Evolutionary conservation across 305 asterid genomes (phyloP).

Genomic region (Plantago lanceolata): DNA sequence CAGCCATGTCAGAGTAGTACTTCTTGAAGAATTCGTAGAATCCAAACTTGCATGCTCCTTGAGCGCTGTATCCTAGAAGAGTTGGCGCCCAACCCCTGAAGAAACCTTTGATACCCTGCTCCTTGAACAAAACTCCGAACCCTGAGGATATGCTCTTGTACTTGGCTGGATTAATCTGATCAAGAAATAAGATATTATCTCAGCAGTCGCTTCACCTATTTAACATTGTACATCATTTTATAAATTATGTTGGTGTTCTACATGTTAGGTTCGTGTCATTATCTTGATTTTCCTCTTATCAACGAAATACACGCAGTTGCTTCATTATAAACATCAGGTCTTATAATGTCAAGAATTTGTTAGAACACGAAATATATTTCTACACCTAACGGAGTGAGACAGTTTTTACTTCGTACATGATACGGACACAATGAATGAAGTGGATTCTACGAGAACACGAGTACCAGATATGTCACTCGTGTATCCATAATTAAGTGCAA

Average conservation of each 20-base stretch:
- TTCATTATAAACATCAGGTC: neutral
- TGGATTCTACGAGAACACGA: too few relatives aligned
- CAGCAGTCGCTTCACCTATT: neutral
- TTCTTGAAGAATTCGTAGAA: conserved; percentile 75
- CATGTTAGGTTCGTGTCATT: neutral
- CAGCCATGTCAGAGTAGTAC: conserved; percentile 67
- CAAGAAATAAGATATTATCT: neutral
- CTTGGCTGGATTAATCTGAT: conserved; percentile 64
- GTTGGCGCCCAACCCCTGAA: conserved; percentile 82
- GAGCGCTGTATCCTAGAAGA: conserved; percentile 69
- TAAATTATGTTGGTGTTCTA: neutral
- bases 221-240: too few relatives aligned
- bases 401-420: too few relatives aligned
- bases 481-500: too few relatives aligned
- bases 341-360: neutral
- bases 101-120: conserved; percentile 66
- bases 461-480: too few relatives aligned
- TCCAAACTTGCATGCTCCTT: conserved; percentile 72
- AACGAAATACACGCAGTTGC: neutral
- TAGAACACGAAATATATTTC: too few relatives aligned
- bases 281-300: neutral
- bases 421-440: too few relatives aligned
- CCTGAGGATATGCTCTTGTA: conserved; percentile 69
- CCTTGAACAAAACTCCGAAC: conserved; percentile 53
- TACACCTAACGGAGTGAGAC: too few relatives aligned